These are phyloP conservation scores for Claviceps monticola DNA, from an alignment of 2,329 filamentous ascomycete species.

Conservation along the genomic window DNA sequence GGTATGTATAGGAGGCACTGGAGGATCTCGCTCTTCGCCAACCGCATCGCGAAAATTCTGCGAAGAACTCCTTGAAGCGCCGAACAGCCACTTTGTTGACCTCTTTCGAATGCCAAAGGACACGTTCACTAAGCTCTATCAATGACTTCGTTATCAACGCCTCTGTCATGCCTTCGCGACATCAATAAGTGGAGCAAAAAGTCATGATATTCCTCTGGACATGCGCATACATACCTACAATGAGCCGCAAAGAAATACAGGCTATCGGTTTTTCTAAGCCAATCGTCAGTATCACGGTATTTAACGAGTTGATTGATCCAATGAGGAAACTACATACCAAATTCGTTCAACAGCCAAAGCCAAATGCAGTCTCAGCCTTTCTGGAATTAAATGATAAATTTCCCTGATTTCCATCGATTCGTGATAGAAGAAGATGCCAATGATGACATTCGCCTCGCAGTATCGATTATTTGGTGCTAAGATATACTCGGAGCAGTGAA, in stretches of 20 bases:
- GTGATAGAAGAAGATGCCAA: too few species aligned
- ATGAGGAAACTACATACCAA: neutral
- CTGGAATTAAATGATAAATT: neutral
- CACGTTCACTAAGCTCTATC: neutral
- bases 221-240: neutral
- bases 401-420: too few species aligned
- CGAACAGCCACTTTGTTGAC: neutral
- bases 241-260: neutral
- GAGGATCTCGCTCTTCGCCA: neutral
- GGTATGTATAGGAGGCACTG: too few species aligned
- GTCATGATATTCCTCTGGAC: neutral
- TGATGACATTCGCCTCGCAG: too few species aligned
- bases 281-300: neutral
- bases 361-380: neutral
- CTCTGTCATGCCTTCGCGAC: neutral
- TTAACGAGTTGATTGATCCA: neutral
- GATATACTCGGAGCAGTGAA: too few species aligned
- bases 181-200: neutral
- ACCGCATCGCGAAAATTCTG: neutral
- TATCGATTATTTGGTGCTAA: too few species aligned
- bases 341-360: neutral
- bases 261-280: neutral
- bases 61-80: neutral
- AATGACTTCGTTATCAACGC: neutral
- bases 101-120: neutral